Conservation (phyloP, 805 yeast species). For the Monosporozyma aerobia region DNA sequence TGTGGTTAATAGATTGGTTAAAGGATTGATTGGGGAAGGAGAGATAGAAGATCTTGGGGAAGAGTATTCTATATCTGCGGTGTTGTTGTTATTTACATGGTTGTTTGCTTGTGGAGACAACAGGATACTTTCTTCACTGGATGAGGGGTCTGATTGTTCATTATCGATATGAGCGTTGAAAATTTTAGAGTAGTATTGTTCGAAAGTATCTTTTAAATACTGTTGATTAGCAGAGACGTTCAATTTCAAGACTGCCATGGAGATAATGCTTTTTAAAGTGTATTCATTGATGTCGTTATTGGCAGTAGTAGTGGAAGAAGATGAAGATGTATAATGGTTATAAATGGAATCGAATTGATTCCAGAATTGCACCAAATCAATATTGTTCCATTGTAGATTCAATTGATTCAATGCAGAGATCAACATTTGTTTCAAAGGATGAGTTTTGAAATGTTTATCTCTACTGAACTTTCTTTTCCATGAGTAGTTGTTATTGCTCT, state of each 20-base stretch:
- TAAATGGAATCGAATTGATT: constrained; percentile 8
- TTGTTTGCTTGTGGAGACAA: background rate
- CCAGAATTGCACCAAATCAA: constrained; percentile 17
- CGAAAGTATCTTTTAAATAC: constrained; percentile 7
- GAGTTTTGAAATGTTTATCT: constrained; percentile 6
- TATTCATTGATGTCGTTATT: constrained; percentile 7
- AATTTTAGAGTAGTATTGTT: constrained; percentile 9
- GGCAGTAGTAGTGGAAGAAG: too few species aligned
- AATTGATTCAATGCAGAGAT: constrained; percentile 10
- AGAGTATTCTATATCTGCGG: background rate
- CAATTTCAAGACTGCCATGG: constrained; percentile 18
- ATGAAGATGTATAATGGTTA: background rate
- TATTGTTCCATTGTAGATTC: constrained; percentile 16
- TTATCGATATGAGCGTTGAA: background rate
- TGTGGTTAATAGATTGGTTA: background rate
- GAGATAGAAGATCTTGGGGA: constrained; percentile 8
- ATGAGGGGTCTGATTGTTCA: background rate
- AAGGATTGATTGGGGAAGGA: constrained; percentile 1
- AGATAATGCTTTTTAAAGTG: constrained; percentile 16
- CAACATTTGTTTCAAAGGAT: constrained; percentile 7
- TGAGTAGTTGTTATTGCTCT: background rate
- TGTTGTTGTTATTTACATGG: background rate
- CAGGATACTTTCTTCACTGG: constrained; percentile 3
- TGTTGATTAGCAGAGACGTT: constrained; percentile 14
- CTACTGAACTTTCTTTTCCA: constrained; percentile 6